Evolutionary conservation across 139 green algal genomes (phyloP).

Genomic region (Deuterostichococcus epilithicus): DNA sequence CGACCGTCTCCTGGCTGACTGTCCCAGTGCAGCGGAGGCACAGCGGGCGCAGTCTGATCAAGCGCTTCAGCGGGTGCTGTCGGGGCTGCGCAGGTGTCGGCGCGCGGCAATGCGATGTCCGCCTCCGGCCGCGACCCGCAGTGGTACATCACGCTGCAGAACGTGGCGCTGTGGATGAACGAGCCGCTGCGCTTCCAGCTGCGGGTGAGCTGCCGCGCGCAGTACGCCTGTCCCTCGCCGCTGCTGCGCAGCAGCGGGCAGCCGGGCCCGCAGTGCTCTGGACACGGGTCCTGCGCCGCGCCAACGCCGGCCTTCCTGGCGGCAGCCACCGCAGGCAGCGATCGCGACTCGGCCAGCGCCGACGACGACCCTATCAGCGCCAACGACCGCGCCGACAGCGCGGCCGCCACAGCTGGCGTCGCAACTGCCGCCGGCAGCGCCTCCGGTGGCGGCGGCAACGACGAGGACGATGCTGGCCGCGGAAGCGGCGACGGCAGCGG

Average conservation of each 20-base stretch:
- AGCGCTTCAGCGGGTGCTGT: too few relatives aligned
- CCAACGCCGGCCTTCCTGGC: not conserved
- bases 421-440: too few relatives aligned
- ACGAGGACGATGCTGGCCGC: too few relatives aligned
- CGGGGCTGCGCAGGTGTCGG: too few relatives aligned
- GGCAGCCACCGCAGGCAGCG: not conserved
- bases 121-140: not conserved
- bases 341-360: too few relatives aligned
- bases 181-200: not conserved
- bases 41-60: too few relatives aligned
- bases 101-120: not conserved
- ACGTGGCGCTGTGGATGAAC: not conserved
- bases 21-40: too few relatives aligned
- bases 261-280: not conserved
- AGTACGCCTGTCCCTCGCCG: not conserved
- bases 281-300: not conserved
- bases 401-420: not conserved
- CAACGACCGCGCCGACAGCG: not conserved
- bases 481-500: not conserved
- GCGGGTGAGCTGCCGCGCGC: not conserved
- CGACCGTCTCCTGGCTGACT: too few relatives aligned
- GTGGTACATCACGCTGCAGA: slow-evolving; percentile 9
- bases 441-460: too few relatives aligned
- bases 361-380: not conserved
- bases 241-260: not conserved